phyloP scores from a whole-genome alignment of 2,329 filamentous ascomycete genomes.

The Plectosphaerella sp. region DNA sequence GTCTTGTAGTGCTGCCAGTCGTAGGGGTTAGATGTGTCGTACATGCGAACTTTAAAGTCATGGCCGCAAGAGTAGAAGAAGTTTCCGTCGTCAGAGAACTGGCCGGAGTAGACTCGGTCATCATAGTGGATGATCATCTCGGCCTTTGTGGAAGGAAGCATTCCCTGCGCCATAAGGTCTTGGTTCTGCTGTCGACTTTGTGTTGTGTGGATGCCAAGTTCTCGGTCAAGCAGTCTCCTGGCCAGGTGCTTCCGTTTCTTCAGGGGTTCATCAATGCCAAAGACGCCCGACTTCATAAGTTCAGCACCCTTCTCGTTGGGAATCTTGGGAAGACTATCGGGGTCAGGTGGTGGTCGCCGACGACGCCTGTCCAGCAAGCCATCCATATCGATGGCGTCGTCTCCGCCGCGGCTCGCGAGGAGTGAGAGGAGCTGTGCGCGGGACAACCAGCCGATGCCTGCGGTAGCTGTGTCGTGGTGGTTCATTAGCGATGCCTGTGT shows the following conservation, averaged over 20 bases:
- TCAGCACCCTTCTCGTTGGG: constrained; percentile 72
- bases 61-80: constrained; percentile 94
- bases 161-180: constrained; percentile 50
- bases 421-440: constrained; percentile 33
- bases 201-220: constrained; percentile 67
- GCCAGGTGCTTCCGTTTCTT: constrained; percentile 55
- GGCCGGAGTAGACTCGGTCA: constrained; percentile 84
- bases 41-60: constrained; percentile 94
- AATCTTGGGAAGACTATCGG: constrained; percentile 70
- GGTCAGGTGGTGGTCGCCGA: constrained; percentile 36
- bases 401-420: constrained; percentile 29
- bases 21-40: constrained; percentile 93
- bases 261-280: constrained; percentile 63
- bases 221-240: constrained; percentile 71
- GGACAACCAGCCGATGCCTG: constrained; percentile 24
- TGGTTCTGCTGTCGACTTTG: constrained; percentile 57
- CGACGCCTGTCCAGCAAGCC: constrained; percentile 39
- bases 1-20: constrained; percentile 96
- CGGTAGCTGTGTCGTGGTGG: constrained; percentile 12
- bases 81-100: constrained; percentile 95
- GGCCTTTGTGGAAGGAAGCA: constrained; percentile 73
- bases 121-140: constrained; percentile 89
- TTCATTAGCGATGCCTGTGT: too few species aligned
- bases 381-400: constrained; percentile 29
- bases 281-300: constrained; percentile 78